A percentile compares a stretch with the other conserved stretches of the same genome.
Evolutionary conservation across 2,329 filamentous ascomycete species (phyloP).

Genomic region (Pestalotiopsis sp.): DNA sequence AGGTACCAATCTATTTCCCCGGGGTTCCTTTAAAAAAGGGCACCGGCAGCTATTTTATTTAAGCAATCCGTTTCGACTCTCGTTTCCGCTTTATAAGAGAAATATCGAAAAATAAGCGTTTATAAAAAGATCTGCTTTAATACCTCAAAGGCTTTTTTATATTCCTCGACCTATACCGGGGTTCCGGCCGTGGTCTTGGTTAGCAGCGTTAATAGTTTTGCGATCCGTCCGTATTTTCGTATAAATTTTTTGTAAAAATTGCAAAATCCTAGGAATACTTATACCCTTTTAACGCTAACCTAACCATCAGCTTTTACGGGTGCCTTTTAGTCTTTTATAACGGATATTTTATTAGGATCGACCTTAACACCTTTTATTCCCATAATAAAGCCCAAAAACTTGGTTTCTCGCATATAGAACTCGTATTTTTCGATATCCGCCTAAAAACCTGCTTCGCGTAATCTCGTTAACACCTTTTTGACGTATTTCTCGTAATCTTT

Average conservation of each 20-base stretch:
- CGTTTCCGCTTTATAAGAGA: background rate
- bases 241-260: conserved; percentile 13
- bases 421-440: background rate
- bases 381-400: background rate
- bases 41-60: background rate
- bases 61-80: background rate
- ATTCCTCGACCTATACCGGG: background rate
- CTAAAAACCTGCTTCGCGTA: background rate
- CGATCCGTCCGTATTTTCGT: conserved; percentile 3
- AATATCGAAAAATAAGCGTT: background rate
- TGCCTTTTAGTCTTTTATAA: conserved; percentile 7
- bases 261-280: conserved; percentile 8
- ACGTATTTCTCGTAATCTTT: background rate
- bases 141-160: background rate
- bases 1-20: background rate
- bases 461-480: background rate
- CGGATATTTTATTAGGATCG: background rate
- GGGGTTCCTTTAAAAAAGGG: background rate
- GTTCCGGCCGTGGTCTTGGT: background rate
- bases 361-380: background rate
- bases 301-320: background rate
- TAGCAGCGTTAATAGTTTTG: conserved; percentile 1
- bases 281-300: conserved; percentile 1
- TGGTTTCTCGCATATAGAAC: background rate
- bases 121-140: background rate